Conservation (phyloP, 306 rosid genomes). For the Astragalus glycyphyllos region DNA sequence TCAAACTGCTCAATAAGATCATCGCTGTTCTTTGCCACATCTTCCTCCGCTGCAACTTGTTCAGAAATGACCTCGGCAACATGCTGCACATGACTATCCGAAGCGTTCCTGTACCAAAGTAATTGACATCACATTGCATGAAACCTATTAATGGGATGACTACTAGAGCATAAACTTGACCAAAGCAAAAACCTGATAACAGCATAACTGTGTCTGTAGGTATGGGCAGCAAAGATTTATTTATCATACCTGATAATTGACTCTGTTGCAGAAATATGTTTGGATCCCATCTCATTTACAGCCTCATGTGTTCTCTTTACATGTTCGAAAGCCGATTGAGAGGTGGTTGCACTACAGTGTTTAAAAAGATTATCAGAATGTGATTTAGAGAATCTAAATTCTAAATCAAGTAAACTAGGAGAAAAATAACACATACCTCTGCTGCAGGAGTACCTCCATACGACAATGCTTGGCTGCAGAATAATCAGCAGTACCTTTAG, state of each 20-base stretch:
- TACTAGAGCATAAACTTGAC: not conserved
- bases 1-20: conserved; percentile 62
- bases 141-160: not conserved
- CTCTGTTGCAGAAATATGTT: conserved; percentile 61
- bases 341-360: conserved; percentile 56
- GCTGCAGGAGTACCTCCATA: conserved; percentile 79
- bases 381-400: not conserved
- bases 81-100: conserved; percentile 67
- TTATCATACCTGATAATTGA: conserved; percentile 68
- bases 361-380: conserved; percentile 18
- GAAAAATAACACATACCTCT: conserved; percentile 55
- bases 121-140: conserved; percentile 20
- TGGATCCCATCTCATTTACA: conserved; percentile 66
- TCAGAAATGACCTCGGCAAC: conserved; percentile 67
- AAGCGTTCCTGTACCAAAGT: conserved; percentile 61
- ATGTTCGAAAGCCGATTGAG: conserved; percentile 66
- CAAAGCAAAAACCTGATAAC: not conserved
- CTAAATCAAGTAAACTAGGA: not conserved
- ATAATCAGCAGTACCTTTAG: conserved; percentile 73
- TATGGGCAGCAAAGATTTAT: not conserved
- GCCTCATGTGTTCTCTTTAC: conserved; percentile 63
- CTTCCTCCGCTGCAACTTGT: conserved; percentile 68
- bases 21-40: conserved; percentile 63
- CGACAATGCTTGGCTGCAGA: conserved; percentile 93
- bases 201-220: not conserved